Evolutionary conservation across 106 monocot genomes (phyloP), one percentile per base, ranked within the genome.

Genomic region (Phalaenopsis aphrodite): DNA sequence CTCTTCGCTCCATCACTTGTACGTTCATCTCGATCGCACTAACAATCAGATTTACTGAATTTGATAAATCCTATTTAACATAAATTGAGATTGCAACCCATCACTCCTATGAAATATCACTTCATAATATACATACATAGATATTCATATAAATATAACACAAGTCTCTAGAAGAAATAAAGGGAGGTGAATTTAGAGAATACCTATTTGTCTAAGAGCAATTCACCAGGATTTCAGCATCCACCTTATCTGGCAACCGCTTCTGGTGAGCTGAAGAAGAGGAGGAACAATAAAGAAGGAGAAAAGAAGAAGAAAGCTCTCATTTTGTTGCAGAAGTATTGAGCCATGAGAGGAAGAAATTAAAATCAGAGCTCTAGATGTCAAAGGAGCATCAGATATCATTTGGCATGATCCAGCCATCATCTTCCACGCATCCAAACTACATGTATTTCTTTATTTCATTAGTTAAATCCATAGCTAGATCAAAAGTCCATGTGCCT

Each of bases 391-490:
- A 76, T 24, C 80, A 81, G 41, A 75, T 80, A 9, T 21, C 82
- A 18, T 80, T 80, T 76, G 85, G 84, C 61, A 79, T 84, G 80
- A 66, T 81, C 61, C 80, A 75, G 56, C 38, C 90, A 0, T 87
- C 85, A 18, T 82, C 85, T 57, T 84, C 85, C 83, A 74, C 78
- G 64, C 56, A 84, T 57, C 79, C 55, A n/a, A 87, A 56, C 78
- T 87, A 85, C 90, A 83, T 88, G 82, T 88, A 85, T 77, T 75
- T 23, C 37, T 3, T 52, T 52, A 12, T 52, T 49, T 52, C 30
- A 30, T 30, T 30, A 30, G 30, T 30, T 30, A 30, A 30, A 30
- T 30, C 30, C 30, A 30, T 30, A 30, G 30, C 30, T 30, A 30
- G 30, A 30, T 30, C 10, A 48, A 10, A 48, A 8, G 10, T 6